Evolutionary conservation across 441 rosid genomes (phyloP), one percentile per base, ranked within the genome.

Genomic region (Pelargonium citronellum): DNA sequence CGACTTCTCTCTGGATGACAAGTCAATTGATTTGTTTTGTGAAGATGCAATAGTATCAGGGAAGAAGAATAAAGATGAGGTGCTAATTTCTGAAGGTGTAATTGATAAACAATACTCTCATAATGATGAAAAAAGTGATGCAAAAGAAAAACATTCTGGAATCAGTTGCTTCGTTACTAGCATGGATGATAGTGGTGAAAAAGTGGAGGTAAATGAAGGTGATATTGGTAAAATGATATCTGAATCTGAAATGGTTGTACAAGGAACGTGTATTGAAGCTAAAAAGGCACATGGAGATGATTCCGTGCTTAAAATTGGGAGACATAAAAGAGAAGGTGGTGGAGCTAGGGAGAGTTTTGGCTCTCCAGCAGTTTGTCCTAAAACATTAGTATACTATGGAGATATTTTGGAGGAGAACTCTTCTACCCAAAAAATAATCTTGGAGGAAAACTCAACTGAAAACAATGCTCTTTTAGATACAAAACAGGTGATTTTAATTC

Each of bases 401-500:
- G 74, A 75, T 0, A 74, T 68, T 55, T 66, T 60, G 67, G 82
- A 79, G 73, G 75, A 77, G 61, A 17, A 55, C 20, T 55, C 61
- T 55, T 55, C 22, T 55, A 55, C 61, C 22, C 24, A 0, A 55
- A 55, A 17, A 16, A 55, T 5, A n/a, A 55, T 55, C 22, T 55
- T 55, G 61, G 61, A 55, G 61, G 24, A 55, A 77, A 67, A 60
- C 67, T 75, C 73, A 53, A 73, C 44, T 73, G 70, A 47, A 73
- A 69, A 64, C 53, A 78, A 73, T 73, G 86, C 65, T 78, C 71
- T 64, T 76, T 66, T 64, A 68, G 71, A 81, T 34, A 70, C 79
- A 69, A 75, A 75, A 72, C 80, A 80, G 96, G 98, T 92, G 8
- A 22, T 64, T 70, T 70, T 74, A 44, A 43, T 39, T 22, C 67